phyloP scores from a whole-genome alignment of 2,329 filamentous ascomycete genomes.

The Venturia pyrina region DNA sequence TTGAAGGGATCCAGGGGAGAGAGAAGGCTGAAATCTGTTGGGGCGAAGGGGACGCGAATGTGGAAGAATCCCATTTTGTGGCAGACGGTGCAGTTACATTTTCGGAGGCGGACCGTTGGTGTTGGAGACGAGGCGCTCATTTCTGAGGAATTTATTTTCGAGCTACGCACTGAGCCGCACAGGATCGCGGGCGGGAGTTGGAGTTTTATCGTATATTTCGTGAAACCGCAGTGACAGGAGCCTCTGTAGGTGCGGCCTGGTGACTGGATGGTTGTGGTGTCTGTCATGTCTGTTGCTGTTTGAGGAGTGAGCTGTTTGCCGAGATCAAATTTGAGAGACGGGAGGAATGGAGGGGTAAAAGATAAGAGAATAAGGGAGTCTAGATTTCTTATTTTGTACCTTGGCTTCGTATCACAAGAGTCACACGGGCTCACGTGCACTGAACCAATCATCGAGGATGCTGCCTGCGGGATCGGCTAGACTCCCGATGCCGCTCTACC shows the following conservation, averaged over 20 bases:
- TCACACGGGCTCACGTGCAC: neutral
- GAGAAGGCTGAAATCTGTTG: slow-evolving; percentile 38
- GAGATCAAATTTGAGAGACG: neutral
- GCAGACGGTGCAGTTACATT: slow-evolving; percentile 42
- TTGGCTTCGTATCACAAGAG: neutral
- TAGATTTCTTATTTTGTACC: neutral
- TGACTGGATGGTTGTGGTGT: slow-evolving; percentile 14
- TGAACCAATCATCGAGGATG: neutral
- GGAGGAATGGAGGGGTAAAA: neutral
- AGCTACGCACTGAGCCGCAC: neutral
- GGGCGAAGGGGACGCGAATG: slow-evolving; percentile 27
- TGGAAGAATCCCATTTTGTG: slow-evolving; percentile 41
- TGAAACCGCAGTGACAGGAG: slow-evolving; percentile 39
- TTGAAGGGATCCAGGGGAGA: slow-evolving; percentile 28
- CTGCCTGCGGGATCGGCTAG: neutral
- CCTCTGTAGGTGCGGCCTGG: slow-evolving; percentile 21
- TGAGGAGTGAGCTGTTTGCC: neutral
- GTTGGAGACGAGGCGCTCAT: slow-evolving; percentile 1
- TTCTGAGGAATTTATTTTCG: neutral
- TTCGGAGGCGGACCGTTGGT: slow-evolving; percentile 22
- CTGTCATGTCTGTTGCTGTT: slow-evolving; percentile 15
- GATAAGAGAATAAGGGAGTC: neutral
- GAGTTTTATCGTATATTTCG: slow-evolving; percentile 34
- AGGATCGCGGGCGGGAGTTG: slow-evolving; percentile 27
- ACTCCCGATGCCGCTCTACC: neutral